Conservation (phyloP, 805 yeast species). For the Yamadazyma sp. region DNA sequence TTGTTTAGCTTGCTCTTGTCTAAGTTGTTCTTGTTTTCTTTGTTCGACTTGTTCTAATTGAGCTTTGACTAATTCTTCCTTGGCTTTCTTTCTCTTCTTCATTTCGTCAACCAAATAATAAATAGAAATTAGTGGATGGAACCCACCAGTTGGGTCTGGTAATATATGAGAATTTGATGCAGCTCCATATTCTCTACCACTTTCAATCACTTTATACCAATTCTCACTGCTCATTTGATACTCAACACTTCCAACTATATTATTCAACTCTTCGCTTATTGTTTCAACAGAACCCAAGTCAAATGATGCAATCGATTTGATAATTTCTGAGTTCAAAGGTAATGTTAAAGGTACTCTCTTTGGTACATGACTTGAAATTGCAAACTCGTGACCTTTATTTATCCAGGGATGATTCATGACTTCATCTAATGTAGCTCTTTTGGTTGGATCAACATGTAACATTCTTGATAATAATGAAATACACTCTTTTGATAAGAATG, state of each 20-base stretch:
- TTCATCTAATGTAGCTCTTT: slow-evolving; percentile 76
- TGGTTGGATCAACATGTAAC: slow-evolving; percentile 86
- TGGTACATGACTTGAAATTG: slow-evolving; percentile 72
- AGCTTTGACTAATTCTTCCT: slow-evolving; percentile 44
- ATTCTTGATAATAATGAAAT: slow-evolving; percentile 76
- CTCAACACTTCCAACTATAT: slow-evolving; percentile 58
- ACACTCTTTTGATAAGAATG: slow-evolving; percentile 74
- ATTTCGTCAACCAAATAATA: slow-evolving; percentile 86
- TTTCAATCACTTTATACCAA: slow-evolving; percentile 53
- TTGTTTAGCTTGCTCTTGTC: slow-evolving; percentile 1
- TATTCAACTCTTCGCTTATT: slow-evolving; percentile 52
- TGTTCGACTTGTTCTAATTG: slow-evolving; percentile 21
- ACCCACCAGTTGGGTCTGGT: slow-evolving; percentile 81
- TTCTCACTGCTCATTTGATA: slow-evolving; percentile 60
- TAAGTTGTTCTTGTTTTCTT: slow-evolving; percentile 9
- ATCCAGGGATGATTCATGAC: slow-evolving; percentile 93
- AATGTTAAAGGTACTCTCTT: slow-evolving; percentile 67
- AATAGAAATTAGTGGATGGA: slow-evolving; percentile 84
- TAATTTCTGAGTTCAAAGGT: slow-evolving; percentile 65
- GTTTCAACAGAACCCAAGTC: slow-evolving; percentile 73
- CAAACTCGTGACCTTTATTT: slow-evolving; percentile 77
- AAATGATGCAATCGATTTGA: slow-evolving; percentile 70
- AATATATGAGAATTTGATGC: slow-evolving; percentile 33
- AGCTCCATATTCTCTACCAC: slow-evolving; percentile 34
- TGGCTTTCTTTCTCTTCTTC: slow-evolving; percentile 63